phyloP scores from a whole-genome alignment of 441 rosid genomes.

The Eruca vesicaria region DNA sequence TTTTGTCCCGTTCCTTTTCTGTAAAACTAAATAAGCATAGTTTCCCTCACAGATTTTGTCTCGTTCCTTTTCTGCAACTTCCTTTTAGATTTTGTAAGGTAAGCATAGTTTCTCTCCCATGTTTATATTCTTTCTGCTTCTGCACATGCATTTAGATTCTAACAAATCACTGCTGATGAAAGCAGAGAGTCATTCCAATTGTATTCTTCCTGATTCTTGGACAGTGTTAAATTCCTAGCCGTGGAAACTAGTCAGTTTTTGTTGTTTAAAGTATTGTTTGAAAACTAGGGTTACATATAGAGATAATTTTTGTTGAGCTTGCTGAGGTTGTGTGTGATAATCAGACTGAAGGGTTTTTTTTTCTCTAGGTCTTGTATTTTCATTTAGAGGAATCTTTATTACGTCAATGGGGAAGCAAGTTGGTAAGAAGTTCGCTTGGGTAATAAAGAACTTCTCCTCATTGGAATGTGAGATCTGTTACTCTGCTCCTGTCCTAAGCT shows the following conservation, averaged over 20 bases:
- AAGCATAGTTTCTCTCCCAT: too few relatives aligned
- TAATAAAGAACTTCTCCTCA: conserved; percentile 1
- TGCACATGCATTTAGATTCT: neutral
- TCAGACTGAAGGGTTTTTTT: neutral
- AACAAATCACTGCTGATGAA: neutral
- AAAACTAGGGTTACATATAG: neutral
- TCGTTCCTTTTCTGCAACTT: too few relatives aligned
- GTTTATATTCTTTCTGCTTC: neutral
- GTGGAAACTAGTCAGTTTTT: neutral
- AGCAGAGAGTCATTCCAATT: neutral
- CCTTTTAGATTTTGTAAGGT: too few relatives aligned
- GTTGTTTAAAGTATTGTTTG: neutral
- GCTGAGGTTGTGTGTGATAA: neutral
- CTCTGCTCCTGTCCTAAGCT: neutral
- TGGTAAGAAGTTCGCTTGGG: neutral
- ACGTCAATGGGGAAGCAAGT: neutral
- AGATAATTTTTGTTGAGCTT: neutral
- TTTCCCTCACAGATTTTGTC: too few relatives aligned
- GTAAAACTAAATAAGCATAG: neutral
- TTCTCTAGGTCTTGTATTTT: neutral
- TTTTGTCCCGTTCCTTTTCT: neutral
- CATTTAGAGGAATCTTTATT: neutral
- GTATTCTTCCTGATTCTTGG: neutral
- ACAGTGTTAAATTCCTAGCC: neutral
- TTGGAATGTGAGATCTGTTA: neutral